Evolutionary conservation across 108 stramenopile genomes (phyloP).

Genomic region (Pseudonitzschia pungens): DNA sequence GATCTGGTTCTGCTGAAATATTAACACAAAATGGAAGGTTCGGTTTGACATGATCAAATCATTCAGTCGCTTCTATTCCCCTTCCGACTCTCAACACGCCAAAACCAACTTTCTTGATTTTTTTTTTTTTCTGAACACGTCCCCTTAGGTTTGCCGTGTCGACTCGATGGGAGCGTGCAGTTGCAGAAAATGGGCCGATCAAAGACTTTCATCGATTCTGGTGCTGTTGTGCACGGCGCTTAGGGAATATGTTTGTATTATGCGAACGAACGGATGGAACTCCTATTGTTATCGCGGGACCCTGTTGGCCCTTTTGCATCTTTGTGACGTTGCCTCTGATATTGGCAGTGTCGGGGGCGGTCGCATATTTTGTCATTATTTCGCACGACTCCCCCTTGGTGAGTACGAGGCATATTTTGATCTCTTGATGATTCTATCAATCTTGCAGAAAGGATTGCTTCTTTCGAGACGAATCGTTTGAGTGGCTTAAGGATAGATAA

Average conservation of each 20-base stretch:
- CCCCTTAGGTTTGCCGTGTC: conserved; percentile 67
- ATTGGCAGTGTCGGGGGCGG: conserved; percentile 56
- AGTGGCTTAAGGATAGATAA: too few species aligned
- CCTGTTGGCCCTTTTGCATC: conserved; percentile 91
- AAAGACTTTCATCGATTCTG: conserved; percentile 69
- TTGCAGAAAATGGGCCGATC: conserved; percentile 38
- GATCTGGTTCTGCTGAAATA: too few species aligned
- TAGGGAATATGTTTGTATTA: conserved; percentile 86
- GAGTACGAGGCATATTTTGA: conserved; percentile 37
- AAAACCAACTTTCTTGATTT: background rate
- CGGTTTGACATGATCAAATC: background rate
- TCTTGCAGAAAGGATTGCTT: too few species aligned
- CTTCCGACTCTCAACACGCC: background rate
- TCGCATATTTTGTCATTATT: conserved; percentile 71
- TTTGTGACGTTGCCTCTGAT: conserved; percentile 84
- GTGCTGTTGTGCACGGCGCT: conserved; percentile 80
- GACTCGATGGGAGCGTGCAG: conserved; percentile 80
- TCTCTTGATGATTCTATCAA: too few species aligned
- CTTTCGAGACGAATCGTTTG: too few species aligned
- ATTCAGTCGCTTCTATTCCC: background rate
- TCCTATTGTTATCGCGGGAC: conserved; percentile 85
- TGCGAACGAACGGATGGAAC: conserved; percentile 70
- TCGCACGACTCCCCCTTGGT: conserved; percentile 64
- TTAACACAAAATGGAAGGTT: too few species aligned
- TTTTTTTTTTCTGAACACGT: background rate